Base-by-base conservation (phyloP, 768 basidiomycete genomes). In the Arthromyces matolae region DNA sequence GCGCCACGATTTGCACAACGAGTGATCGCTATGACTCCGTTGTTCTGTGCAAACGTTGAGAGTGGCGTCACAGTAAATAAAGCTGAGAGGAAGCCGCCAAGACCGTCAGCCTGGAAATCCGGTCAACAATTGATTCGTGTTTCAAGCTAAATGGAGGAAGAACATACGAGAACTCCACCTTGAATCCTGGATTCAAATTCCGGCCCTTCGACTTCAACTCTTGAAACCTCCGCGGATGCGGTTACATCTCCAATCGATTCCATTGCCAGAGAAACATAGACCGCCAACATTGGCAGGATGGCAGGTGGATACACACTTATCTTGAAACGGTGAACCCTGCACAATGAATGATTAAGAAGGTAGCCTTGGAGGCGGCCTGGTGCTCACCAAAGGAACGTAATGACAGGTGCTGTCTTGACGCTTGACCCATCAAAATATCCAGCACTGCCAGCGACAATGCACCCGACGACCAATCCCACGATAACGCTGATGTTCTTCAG, bases 201-300 rank as follows among this genome's bases (percentile, higher is more conserved):
- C 8, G 73, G 72, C 0, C 89, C 91, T 19, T 80, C 76, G 23
- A 93, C 86, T 8, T 73, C 66, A n/a, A 87, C 71, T 8, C 80
- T 79, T 2, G 88, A 91, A 10, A 89, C 86, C 62, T 93, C 91
- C 2, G 85, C 83, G 10, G 84, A 85, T 0, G 89, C 87, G 1
- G 89, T 87, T 55, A 88, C 80, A 56, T 93, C 90, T 3, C 89
- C 89, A 43, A 89, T 91, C 6, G 87, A 84, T 65, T 92, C 90
- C 83, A 92, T 86, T 0, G 84, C 79, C 0, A 81, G 62, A 0
- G 86, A 86, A 6, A 89, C 49, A 52, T 70, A 70, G 6, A 71
- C 68, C 23, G 70, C 68, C 24, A 72, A 50, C 69, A 67, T 77
- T 2, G 75, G 75, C 20, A 77, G 50, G 27, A 76, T 75, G 4